Conservation (phyloP, 2,329 filamentous ascomycete species). For the Nakataea oryzae region DNA sequence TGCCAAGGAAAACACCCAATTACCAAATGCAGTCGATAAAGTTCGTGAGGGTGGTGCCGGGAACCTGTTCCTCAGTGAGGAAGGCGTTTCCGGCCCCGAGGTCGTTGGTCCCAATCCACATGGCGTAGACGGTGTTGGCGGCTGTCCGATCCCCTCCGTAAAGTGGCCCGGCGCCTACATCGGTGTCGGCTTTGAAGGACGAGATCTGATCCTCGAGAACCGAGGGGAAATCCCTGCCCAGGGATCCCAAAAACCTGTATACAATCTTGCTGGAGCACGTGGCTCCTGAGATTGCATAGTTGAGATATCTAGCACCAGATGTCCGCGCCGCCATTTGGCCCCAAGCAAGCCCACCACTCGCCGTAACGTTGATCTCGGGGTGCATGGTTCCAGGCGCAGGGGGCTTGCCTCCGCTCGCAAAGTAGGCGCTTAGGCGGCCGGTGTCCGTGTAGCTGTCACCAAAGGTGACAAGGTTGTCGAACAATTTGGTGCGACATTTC, state of each 20-base stretch:
- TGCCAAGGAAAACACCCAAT: slow-evolving; percentile 10
- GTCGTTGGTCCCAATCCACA: slow-evolving; percentile 80
- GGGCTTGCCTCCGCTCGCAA: slow-evolving; percentile 40
- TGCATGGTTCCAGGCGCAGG: slow-evolving; percentile 50
- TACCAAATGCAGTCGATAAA: slow-evolving; percentile 60
- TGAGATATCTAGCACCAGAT: slow-evolving; percentile 44
- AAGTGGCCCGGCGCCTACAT: slow-evolving; percentile 24
- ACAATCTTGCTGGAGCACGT: slow-evolving; percentile 62
- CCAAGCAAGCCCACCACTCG: slow-evolving; percentile 60
- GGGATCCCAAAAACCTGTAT: slow-evolving; percentile 37
- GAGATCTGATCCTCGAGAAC: slow-evolving; percentile 52
- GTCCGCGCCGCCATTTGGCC: slow-evolving; percentile 53
- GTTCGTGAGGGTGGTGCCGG: slow-evolving; percentile 48
- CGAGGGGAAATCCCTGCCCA: slow-evolving; percentile 48
- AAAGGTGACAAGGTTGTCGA: slow-evolving; percentile 58
- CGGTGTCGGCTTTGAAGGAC: slow-evolving; percentile 38
- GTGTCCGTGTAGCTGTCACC: slow-evolving; percentile 73
- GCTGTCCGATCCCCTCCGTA: slow-evolving; percentile 30
- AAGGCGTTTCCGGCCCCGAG: slow-evolving; percentile 52
- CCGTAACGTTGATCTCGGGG: slow-evolving; percentile 36
- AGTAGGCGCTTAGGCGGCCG: slow-evolving; percentile 54
- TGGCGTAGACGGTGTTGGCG: slow-evolving; percentile 57
- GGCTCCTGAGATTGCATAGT: slow-evolving; percentile 66
- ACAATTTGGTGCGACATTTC: slow-evolving; percentile 20
- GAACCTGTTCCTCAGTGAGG: slow-evolving; percentile 51